Conservation (phyloP, 2,329 filamentous ascomycete genomes). For the Trichoderma sp. region DNA sequence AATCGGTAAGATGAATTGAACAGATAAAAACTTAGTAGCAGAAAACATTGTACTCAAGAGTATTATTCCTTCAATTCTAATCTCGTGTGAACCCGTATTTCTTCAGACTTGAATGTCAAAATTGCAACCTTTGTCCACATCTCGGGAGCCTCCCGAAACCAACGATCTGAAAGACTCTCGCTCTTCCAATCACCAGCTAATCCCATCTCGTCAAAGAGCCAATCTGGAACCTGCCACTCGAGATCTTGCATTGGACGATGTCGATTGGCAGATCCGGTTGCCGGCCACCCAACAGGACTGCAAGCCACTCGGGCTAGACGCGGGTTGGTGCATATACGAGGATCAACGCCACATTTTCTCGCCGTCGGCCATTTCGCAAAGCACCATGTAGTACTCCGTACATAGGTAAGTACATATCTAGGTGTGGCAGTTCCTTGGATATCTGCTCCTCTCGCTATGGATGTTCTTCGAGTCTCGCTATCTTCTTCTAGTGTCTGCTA, state of each 20-base stretch:
- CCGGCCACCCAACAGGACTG: neutral
- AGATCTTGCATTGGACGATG: conserved; percentile 12
- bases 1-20: neutral
- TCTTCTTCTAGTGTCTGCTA: too few species aligned
- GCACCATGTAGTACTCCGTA: too few species aligned
- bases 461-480: too few species aligned
- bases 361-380: neutral
- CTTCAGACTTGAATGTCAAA: neutral
- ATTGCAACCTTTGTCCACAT: neutral
- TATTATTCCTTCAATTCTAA: neutral
- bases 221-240: neutral
- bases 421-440: too few species aligned
- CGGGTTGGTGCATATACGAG: conserved; percentile 27
- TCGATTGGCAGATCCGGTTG: conserved; percentile 7
- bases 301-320: conserved; percentile 15
- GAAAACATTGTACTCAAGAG: neutral
- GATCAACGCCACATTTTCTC: conserved; percentile 5
- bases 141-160: neutral
- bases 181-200: neutral
- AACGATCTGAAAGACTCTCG: neutral
- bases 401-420: too few species aligned
- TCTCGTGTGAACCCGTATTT: too few species aligned
- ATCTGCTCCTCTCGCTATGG: too few species aligned
- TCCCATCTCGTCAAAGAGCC: neutral
- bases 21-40: neutral